Conservation (phyloP, 2,329 filamentous ascomycete genomes). For the Scytalidium sp. region DNA sequence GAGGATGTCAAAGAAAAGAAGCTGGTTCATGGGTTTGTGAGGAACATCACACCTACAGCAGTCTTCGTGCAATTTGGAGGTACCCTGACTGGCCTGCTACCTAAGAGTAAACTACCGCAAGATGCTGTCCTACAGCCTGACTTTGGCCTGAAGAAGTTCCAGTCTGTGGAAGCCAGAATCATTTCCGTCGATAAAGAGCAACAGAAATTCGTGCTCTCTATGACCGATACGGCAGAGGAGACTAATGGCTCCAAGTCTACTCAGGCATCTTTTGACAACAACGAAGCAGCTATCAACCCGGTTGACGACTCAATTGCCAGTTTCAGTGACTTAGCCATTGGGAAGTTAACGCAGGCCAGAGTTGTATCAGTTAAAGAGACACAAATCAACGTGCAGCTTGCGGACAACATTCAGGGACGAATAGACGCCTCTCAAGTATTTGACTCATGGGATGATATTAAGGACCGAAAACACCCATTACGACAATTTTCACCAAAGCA, state of each 20-base stretch:
- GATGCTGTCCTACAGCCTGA: constrained; percentile 65
- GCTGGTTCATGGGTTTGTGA: constrained; percentile 74
- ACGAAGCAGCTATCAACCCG: constrained; percentile 50
- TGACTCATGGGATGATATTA: constrained; percentile 82
- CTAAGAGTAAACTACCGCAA: constrained; percentile 73
- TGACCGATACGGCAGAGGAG: constrained; percentile 46
- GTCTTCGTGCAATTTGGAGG: constrained; percentile 88
- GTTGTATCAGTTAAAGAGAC: constrained; percentile 86
- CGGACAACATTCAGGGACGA: constrained; percentile 86
- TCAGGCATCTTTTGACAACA: constrained; percentile 26
- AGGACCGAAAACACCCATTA: constrained; percentile 78
- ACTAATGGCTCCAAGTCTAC: constrained; percentile 30
- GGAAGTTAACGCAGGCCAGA: constrained; percentile 70
- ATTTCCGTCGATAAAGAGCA: constrained; percentile 68
- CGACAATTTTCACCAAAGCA: constrained; percentile 69
- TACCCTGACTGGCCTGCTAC: constrained; percentile 72
- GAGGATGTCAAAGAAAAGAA: constrained; percentile 69
- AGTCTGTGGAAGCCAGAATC: constrained; percentile 72
- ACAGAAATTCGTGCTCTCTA: constrained; percentile 65
- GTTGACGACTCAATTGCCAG: constrained; percentile 63
- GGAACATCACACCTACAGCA: constrained; percentile 77
- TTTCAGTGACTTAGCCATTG: constrained; percentile 71
- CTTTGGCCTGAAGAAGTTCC: constrained; percentile 76
- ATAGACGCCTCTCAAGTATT: constrained; percentile 91
- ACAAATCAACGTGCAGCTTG: constrained; percentile 86